Conservation (phyloP, 352 stramenopile species). For the Heterotrichella gracilis region DNA sequence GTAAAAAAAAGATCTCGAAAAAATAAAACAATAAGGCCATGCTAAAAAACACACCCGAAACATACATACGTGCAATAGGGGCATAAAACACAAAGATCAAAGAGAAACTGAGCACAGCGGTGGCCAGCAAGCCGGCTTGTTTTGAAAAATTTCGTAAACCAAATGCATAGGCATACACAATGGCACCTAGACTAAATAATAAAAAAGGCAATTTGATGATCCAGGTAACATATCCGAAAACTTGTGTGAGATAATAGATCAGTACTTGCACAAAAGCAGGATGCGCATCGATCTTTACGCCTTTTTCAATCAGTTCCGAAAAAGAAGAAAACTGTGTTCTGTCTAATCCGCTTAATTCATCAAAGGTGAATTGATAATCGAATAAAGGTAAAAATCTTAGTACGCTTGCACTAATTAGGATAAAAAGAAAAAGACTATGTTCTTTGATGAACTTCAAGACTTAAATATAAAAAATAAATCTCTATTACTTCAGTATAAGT, state of each 20-base stretch:
- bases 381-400: background rate
- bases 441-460: background rate
- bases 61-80: background rate
- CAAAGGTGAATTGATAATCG: background rate
- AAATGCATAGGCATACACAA: background rate
- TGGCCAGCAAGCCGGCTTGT: background rate
- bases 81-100: background rate
- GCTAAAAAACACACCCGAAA: background rate
- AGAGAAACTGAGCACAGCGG: background rate
- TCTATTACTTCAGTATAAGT: too few species aligned
- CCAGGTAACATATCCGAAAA: background rate
- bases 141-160: background rate
- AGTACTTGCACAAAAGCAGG: background rate
- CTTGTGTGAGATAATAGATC: background rate
- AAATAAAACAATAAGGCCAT: background rate
- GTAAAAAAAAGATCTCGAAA: background rate
- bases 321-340: background rate
- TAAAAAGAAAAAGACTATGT: background rate
- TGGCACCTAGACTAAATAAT: background rate
- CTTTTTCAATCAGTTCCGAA: background rate
- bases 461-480: conserved; percentile 1
- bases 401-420: background rate
- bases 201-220: conserved; percentile 8
- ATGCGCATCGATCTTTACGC: background rate
- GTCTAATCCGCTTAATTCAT: background rate